Percentiles rank a stretch among this genome's conserved stretches.
Evolutionary conservation across 306 rosid genomes (phyloP).

Genomic region (Vicia villosa): DNA sequence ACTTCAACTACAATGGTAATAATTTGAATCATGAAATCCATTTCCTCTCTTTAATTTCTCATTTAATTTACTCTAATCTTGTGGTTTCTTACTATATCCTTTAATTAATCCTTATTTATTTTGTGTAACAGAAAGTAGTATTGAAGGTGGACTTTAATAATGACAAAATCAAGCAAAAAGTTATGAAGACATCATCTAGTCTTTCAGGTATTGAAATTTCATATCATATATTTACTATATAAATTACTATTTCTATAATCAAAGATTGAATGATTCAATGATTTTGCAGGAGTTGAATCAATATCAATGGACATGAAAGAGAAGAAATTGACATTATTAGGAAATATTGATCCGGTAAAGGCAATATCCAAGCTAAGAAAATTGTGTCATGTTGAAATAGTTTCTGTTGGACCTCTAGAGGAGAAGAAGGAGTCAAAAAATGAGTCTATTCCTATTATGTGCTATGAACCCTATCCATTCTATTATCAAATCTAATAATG

Average conservation of each 20-base stretch:
- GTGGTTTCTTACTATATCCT: too few species aligned
- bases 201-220: conserved; percentile 15
- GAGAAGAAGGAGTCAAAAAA: conserved; percentile 41
- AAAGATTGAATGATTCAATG: too few species aligned
- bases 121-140: background rate
- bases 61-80: background rate
- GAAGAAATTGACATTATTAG: background rate
- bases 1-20: background rate
- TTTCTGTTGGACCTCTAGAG: conserved; percentile 62
- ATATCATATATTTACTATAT: background rate
- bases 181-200: conserved; percentile 3
- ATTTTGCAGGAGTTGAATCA: conserved; percentile 14
- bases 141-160: conserved; percentile 2
- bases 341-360: background rate
- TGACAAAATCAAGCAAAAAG: conserved; percentile 8
- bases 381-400: conserved; percentile 35
- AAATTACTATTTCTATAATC: too few species aligned
- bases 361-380: background rate
- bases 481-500: conserved; percentile 14
- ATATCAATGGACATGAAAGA: background rate
- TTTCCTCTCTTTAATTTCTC: background rate
- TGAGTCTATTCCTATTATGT: background rate
- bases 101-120: background rate
- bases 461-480: background rate
- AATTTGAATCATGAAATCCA: background rate